Conservation (phyloP, 192 early-diverging fungal species). For the Nowakowskiella sp. region DNA sequence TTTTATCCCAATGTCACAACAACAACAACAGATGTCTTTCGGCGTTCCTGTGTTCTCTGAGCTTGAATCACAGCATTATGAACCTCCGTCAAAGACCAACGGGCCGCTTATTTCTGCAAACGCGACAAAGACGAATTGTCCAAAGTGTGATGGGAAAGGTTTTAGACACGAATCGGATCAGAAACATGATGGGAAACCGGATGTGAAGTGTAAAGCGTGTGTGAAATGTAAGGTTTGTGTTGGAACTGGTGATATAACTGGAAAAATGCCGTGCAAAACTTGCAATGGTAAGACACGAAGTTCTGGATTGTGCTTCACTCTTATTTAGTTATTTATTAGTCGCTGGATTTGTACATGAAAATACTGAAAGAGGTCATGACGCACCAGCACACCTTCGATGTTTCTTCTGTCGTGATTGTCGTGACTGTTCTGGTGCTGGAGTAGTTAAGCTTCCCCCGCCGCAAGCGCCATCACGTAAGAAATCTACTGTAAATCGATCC, state of each 20-base stretch:
- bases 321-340: not conserved
- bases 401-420: constrained; percentile 39
- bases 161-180: constrained; percentile 1
- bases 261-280: not conserved
- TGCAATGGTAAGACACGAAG: constrained; percentile 12
- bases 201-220: constrained; percentile 9
- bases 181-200: constrained; percentile 8
- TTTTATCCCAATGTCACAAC: no score
- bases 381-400: constrained; percentile 30
- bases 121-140: no score
- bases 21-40: no score
- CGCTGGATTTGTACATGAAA: constrained; percentile 24
- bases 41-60: no score
- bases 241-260: constrained; percentile 9
- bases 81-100: no score
- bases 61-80: no score
- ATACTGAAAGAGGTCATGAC: constrained; percentile 28
- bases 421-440: constrained; percentile 24
- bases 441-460: constrained; percentile 13
- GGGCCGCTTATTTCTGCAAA: no score
- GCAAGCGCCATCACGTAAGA: constrained; percentile 8
- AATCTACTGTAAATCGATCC: no score
- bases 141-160: no score
- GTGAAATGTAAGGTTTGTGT: constrained; percentile 10
- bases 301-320: no score